Evolutionary conservation across 2,329 filamentous ascomycete species (phyloP), one percentile per base, ranked within the genome.

Genomic region (Thelonectria rubi): DNA sequence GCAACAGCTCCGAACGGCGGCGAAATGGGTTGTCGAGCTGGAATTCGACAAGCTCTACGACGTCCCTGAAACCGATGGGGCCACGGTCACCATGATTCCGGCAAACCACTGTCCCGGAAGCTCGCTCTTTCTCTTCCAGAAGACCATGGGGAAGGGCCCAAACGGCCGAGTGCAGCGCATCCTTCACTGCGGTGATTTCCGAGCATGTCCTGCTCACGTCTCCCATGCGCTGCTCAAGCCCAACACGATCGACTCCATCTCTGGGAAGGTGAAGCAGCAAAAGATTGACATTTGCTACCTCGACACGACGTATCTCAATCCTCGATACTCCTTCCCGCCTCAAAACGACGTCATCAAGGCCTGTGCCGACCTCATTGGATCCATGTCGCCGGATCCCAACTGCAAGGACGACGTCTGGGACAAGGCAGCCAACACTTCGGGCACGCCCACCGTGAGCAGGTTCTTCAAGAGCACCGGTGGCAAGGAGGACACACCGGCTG

Each of bases 21-120:
- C 91, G 0, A 91, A 93, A 74, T 98, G 90, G 83, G 86, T 99
- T 1, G 84, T 95, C 2, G 87, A 91, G 69, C 81, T 99, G 1
- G 91, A 97, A 14, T 99, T 96, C 69, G 94, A 98, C 64, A 82
- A 88, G 70, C 88, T 85, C 53, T 84, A 89, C 6, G 91, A 96
- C 64, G 86, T 99, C 1, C 92, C 93, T 0, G 89, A 87, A 9
- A 97, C 93, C 0, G 86, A 91, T 56, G 93, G 93, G 2, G 94
- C 93, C 6, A 86, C 84, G 10, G 93, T 98, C 42, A 97, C 93
- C 2, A 97, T 98, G 93, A 93, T 99, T 32, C 88, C 92, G 2
- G 95, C 95, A 12, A 99, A 99, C 69, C 95, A 99, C 73, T 99
- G 95, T 69, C 95, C 95, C 0, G 95, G 95, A 0, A 97, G 93